Percentiles rank a stretch among this genome's conserved stretches.
Evolutionary conservation across 176 grass and related monocot species (phyloP).

Genomic region (Elymus sibiricus): DNA sequence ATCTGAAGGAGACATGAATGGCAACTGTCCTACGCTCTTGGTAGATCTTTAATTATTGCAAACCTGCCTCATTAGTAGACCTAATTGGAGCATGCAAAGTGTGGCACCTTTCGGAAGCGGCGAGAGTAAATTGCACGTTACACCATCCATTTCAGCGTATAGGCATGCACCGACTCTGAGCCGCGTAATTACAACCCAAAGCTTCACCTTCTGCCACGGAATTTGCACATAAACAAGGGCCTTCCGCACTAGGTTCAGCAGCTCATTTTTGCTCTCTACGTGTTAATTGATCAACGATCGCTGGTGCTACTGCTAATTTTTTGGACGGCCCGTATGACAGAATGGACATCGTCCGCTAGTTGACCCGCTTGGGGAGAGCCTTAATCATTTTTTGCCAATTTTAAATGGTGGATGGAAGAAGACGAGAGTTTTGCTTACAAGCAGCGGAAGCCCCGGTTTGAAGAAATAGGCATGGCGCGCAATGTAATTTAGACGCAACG

Average conservation of each 20-base stretch:
- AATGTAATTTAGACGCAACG: too few relatives aligned
- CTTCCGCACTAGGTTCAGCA: not conserved
- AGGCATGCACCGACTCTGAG: not conserved
- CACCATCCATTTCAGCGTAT: not conserved
- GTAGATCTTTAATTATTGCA: constrained; percentile 23
- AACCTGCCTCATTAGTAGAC: not conserved
- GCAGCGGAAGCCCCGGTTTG: too few relatives aligned
- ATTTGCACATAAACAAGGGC: not conserved
- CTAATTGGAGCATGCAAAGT: not conserved
- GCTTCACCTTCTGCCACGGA: not conserved
- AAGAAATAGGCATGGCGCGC: too few relatives aligned
- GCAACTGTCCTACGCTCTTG: constrained; percentile 12
- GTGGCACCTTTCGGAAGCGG: not conserved
- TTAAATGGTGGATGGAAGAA: too few relatives aligned
- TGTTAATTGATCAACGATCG: not conserved
- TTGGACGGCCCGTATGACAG: too few relatives aligned
- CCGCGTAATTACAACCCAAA: not conserved
- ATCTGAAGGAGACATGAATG: not conserved
- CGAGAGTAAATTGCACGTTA: not conserved
- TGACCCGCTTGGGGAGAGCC: too few relatives aligned
- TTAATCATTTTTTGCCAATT: too few relatives aligned
- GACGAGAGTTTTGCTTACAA: too few relatives aligned
- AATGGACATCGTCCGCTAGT: too few relatives aligned
- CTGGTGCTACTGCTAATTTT: not conserved
- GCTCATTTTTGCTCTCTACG: not conserved